phyloP scores from a whole-genome alignment of 179 eudicot species.

The Drosera spatulata region DNA sequence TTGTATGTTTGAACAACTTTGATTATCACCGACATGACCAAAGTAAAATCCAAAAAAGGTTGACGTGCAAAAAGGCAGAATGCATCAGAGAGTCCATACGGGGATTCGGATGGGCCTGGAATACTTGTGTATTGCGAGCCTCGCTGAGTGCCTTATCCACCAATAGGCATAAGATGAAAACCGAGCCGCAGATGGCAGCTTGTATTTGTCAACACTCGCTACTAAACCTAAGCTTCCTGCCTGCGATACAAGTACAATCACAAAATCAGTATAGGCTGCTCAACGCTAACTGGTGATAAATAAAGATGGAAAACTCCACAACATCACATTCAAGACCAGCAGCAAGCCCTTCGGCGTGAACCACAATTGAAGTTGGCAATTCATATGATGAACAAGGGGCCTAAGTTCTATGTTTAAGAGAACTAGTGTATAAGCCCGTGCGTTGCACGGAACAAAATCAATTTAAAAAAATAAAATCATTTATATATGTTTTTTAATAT shows the following conservation, averaged over 20 bases:
- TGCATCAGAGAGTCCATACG: conserved; percentile 25
- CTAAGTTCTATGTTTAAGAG: no score
- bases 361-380: no score
- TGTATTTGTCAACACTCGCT: conserved; percentile 81
- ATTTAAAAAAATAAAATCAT: no score
- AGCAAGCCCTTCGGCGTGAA: no score
- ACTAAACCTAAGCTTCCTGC: conserved; percentile 89
- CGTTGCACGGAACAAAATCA: no score
- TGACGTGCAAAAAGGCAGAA: background rate
- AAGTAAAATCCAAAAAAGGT: background rate
- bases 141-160: conserved; percentile 86
- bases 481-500: no score
- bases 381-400: no score
- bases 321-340: background rate
- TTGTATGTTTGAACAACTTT: background rate
- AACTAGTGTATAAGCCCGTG: no score
- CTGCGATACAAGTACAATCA: conserved; percentile 27
- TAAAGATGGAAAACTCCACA: background rate
- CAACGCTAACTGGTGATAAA: background rate
- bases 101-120: conserved; percentile 83
- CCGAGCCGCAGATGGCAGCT: conserved; percentile 70
- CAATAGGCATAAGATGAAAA: conserved; percentile 87
- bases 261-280: background rate
- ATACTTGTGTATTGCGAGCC: conserved; percentile 69
- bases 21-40: background rate